Evolutionary conservation across 163 green algal species (phyloP).

Genomic region (Chlamydomonas reinhardtii): DNA sequence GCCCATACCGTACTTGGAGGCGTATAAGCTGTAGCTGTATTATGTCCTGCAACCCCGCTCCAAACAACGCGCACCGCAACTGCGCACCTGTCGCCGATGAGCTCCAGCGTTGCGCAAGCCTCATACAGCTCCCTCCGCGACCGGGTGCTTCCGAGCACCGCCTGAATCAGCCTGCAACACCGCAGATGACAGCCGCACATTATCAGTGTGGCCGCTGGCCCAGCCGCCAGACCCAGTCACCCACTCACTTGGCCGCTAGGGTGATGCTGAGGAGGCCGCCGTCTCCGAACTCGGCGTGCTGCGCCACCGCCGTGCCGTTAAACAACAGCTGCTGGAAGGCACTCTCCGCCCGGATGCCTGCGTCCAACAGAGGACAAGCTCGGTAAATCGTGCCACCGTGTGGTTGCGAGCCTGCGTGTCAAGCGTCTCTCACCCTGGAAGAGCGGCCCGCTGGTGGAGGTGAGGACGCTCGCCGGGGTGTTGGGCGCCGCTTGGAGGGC

Average conservation of each 20-base stretch:
- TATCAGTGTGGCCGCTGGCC: no score
- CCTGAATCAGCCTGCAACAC: slow-evolving; percentile 21
- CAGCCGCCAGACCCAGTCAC: no score
- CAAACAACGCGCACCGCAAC: background rate
- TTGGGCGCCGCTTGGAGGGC: slow-evolving; percentile 22
- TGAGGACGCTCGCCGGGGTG: slow-evolving; percentile 26
- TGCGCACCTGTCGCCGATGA: background rate
- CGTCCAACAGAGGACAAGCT: no score
- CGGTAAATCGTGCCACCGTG: no score
- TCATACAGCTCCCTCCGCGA: background rate
- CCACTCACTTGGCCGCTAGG: slow-evolving; percentile 11
- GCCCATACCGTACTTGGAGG: no score
- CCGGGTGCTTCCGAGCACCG: background rate
- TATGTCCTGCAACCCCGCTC: no score
- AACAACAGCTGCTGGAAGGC: slow-evolving; percentile 23
- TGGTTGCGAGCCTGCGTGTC: background rate
- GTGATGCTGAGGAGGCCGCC: slow-evolving; percentile 24
- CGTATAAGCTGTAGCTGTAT: no score
- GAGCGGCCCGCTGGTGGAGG: slow-evolving; percentile 38
- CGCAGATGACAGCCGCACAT: background rate
- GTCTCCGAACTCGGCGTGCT: slow-evolving; percentile 45
- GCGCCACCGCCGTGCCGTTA: slow-evolving; percentile 21
- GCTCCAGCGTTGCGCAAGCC: background rate
- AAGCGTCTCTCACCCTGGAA: slow-evolving; percentile 17
- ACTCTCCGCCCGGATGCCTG: background rate